These are phyloP conservation scores for Entomortierella beljakovae DNA, from an alignment of 192 early-diverging fungal genomes.

Conservation along the genomic window DNA sequence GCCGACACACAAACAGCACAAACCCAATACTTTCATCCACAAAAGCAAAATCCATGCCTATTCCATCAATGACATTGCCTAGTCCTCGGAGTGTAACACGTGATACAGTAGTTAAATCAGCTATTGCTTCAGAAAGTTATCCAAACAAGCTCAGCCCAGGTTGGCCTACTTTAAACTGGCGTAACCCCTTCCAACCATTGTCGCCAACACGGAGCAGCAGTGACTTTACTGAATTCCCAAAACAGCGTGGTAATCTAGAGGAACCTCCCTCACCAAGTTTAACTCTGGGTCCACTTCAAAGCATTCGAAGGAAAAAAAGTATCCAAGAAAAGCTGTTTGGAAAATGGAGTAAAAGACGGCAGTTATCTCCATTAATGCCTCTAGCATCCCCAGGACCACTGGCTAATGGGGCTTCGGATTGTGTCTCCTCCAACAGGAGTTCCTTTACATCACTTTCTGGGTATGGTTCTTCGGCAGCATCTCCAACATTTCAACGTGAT, in stretches of 20 bases:
- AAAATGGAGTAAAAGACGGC: not conserved
- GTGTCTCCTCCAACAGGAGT: not conserved
- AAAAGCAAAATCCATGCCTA: not conserved
- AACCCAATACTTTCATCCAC: not conserved
- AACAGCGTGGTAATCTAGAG: not conserved
- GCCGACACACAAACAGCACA: not conserved
- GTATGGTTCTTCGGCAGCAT: not conserved
- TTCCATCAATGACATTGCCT: not conserved
- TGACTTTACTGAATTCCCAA: not conserved
- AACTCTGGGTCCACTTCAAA: not conserved
- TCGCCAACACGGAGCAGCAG: not conserved
- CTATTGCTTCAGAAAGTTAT: not conserved
- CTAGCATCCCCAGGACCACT: not conserved
- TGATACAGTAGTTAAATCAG: not conserved
- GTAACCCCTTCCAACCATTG: not conserved
- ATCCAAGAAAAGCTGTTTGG: slow-evolving; percentile 4
- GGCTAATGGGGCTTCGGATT: not conserved
- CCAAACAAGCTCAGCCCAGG: not conserved
- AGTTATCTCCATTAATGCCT: not conserved
- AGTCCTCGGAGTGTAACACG: not conserved
- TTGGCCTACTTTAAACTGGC: not conserved
- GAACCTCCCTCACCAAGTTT: not conserved
- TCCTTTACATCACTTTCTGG: not conserved
- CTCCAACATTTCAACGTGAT: not conserved
- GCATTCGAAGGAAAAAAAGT: slow-evolving; percentile 1